A percentile compares a stretch with the other conserved stretches of the same genome.
Conservation (phyloP, 192 early-diverging fungal species). For the Coemansia sp. region DNA sequence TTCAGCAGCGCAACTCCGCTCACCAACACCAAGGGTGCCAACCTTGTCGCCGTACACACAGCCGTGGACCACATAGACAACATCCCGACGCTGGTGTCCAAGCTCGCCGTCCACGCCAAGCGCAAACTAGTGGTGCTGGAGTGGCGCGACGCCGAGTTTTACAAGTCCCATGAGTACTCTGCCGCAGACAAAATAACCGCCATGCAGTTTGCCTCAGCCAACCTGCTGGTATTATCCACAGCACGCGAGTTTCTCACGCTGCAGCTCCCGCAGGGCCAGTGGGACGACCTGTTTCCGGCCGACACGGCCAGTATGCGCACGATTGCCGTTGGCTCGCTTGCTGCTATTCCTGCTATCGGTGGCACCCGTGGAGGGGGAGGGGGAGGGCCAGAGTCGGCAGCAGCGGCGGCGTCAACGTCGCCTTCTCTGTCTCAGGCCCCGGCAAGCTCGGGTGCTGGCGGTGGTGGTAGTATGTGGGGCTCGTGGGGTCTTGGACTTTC, state of each 20-base stretch:
- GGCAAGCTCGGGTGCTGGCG: not conserved
- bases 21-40: slow-evolving; percentile 68
- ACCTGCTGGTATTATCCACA: slow-evolving; percentile 53
- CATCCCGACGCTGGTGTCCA: slow-evolving; percentile 65
- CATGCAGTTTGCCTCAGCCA: slow-evolving; percentile 72
- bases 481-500: slow-evolving; percentile 45
- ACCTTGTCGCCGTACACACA: slow-evolving; percentile 69
- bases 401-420: not conserved
- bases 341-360: not conserved
- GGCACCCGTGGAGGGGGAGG: not conserved
- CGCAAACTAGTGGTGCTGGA: slow-evolving; percentile 69
- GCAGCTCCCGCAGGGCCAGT: slow-evolving; percentile 45
- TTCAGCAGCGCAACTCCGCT: slow-evolving; percentile 66
- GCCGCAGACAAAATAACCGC: slow-evolving; percentile 67
- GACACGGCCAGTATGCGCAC: slow-evolving; percentile 47
- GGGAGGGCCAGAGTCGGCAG: not conserved
- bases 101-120: slow-evolving; percentile 69
- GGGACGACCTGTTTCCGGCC: slow-evolving; percentile 49
- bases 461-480: slow-evolving; percentile 43
- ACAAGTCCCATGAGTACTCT: slow-evolving; percentile 64
- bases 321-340: slow-evolving; percentile 19
- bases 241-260: slow-evolving; percentile 48
- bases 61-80: slow-evolving; percentile 62
- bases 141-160: slow-evolving; percentile 71
- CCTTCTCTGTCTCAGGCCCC: slow-evolving; percentile 1